Percentiles rank a stretch among this genome's conserved stretches.
These are phyloP conservation scores for Manihot esculenta DNA, from an alignment of 441 rosid genomes.

Conservation along the genomic window DNA sequence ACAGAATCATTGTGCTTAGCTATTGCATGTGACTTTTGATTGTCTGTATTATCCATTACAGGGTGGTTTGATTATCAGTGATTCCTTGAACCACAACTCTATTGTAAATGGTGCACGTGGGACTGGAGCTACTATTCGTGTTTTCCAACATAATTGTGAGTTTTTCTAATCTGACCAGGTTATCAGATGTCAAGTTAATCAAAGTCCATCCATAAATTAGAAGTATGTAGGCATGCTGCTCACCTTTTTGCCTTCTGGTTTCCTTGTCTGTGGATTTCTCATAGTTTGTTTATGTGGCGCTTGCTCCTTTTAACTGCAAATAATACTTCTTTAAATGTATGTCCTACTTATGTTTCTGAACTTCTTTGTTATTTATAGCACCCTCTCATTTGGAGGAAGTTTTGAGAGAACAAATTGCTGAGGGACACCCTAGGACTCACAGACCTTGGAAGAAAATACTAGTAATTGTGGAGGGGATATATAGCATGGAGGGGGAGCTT, in stretches of 20 bases:
- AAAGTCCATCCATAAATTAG: not conserved
- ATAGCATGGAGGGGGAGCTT: conserved; percentile 90
- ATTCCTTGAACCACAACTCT: conserved; percentile 85
- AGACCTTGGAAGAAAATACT: conserved; percentile 95
- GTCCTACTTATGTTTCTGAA: not conserved
- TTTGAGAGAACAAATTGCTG: conserved; percentile 84
- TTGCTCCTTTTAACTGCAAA: not conserved
- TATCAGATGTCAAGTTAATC: conserved; percentile 1
- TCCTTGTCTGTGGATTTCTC: too few species aligned
- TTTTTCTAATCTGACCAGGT: conserved; percentile 12
- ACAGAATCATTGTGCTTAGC: not conserved
- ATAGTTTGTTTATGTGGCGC: not conserved
- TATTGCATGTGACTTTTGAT: not conserved
- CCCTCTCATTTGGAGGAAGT: conserved; percentile 88
- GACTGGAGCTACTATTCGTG: conserved; percentile 78
- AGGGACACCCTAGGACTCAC: conserved; percentile 87
- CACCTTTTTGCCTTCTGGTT: not conserved
- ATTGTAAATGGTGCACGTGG: conserved; percentile 94
- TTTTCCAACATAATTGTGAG: conserved; percentile 83
- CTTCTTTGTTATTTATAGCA: conserved; percentile 37
- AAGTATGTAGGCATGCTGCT: not conserved
- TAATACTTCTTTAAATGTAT: not conserved
- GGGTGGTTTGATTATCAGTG: conserved; percentile 87
- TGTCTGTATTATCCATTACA: conserved; percentile 21
- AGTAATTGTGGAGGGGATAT: conserved; percentile 81